Evolutionary conservation across 192 early-diverging fungal genomes (phyloP), one percentile per base, ranked within the genome.

Genomic region (Coemansia furcata): DNA sequence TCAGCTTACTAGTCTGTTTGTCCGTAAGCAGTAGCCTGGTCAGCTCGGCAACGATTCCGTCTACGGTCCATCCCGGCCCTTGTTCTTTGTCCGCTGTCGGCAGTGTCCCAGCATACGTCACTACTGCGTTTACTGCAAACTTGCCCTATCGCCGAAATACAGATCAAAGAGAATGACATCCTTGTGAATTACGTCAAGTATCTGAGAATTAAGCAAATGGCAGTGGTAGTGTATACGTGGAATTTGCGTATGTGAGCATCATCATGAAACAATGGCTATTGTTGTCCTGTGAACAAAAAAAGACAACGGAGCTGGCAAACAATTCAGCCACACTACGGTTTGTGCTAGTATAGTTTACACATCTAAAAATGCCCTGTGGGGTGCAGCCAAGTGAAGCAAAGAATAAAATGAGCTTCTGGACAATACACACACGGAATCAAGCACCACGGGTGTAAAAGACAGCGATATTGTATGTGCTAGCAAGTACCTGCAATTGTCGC

Each of bases 61-160:
- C 66, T n/a, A 68, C 72, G 11, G 65, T 64, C 79, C 79, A 76
- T 43, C 62, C 65, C 19, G 47, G 57, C 63, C 57, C 50, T 42
- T 29, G 37, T 7, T 38, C 35, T 39, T 44, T 68, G 23, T 35
- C 59, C 46, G 49, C 55, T 26, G 35, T 61, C 30, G 80, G 57
- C 36, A 77, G 63, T 37, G 74, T 63, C 14, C 71, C 80, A 39
- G 75, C 62, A 55, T 74, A 74, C 21, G 57, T 35, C 30, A 71
- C 67, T 73, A 82, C 80, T 77, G 80, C 80, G 14, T 49, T 68
- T 47, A 82, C 74, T 58, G 80, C 80, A 44, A 71, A 68, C 66
- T 49, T 77, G 61, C 80, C 80, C 80, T 82, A 82, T 42, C 61
- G 33, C 15, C 8, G 39, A 35, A 14, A 23, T n/a, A 38, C 38